Base-by-base conservation (phyloP, 352 stramenopile genomes). In the Pythium aquatile region DNA sequence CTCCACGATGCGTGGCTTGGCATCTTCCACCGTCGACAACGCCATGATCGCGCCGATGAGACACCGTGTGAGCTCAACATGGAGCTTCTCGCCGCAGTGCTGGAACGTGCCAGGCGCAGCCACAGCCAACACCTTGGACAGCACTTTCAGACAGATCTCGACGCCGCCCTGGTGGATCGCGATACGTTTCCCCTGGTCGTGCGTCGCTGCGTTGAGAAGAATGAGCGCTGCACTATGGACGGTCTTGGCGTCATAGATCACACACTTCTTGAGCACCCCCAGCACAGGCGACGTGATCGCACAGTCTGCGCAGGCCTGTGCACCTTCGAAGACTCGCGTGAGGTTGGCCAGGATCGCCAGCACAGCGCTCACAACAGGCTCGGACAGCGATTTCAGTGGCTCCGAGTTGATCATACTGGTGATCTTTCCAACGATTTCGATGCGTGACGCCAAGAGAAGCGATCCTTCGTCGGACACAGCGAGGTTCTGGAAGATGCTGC, bases 1-100 rank as follows among this genome's bases (percentile, higher is more conserved):
- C 61, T 89, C 79, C 61, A 93, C 70, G 42, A 93, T 70, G 7
- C 74, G 76, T 24, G 81, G 70, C 59, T 91, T 93, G 52, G 84
- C 84, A 20, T 81, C 74, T 56, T 93, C 82, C 5, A 72, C 75
- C 0, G 81, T 90, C 2, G 82, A 87, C 5, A 93, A 65, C n/a
- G 70, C 69, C 85, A 93, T 90, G 55, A 91, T 65, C 2, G 82
- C 76, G 14, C 76, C 63, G 13, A 85, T 68, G 7, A 90, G 55
- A 16, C 77, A 79, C 11, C 79, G 79, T 17, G 72, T 79, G 35
- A 93, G 66, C 48, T 93, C 81, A 16, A 72, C 53, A 2, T 80
- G 64, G 33, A 73, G 62, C 37, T 48, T 51, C 8, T 33, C 33
- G 1, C 74, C 68, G 26, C 74, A 83, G 10, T 70, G 65, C 30